phyloP scores from a whole-genome alignment of 2,329 filamentous ascomycete genomes.

The Aureobasidium namibiae region DNA sequence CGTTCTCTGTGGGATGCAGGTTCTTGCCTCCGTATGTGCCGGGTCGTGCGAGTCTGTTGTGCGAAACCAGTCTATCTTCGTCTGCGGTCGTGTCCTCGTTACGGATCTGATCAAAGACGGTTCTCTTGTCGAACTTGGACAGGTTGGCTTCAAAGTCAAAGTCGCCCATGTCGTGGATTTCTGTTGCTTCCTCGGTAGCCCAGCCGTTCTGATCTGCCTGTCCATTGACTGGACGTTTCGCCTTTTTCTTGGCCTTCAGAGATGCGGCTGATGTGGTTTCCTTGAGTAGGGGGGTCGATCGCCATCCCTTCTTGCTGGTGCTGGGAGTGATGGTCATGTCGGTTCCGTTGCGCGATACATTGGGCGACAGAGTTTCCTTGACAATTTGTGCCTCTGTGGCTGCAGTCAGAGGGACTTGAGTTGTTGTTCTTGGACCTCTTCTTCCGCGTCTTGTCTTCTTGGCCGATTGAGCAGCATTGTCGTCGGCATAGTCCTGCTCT shows the following conservation, averaged over 20 bases:
- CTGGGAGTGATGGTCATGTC: constrained; percentile 27
- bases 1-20: constrained; percentile 83
- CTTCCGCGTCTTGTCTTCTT: constrained; percentile 40
- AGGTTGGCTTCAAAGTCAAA: constrained; percentile 89
- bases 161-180: constrained; percentile 85
- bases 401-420: constrained; percentile 15
- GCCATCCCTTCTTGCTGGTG: constrained; percentile 53
- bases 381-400: constrained; percentile 21
- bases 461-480: constrained; percentile 21
- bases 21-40: constrained; percentile 68
- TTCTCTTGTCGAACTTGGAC: constrained; percentile 89
- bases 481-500: not conserved
- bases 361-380: constrained; percentile 9
- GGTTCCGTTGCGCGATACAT: constrained; percentile 29
- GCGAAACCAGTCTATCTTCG: constrained; percentile 78
- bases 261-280: constrained; percentile 34
- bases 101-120: constrained; percentile 84
- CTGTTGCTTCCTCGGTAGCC: constrained; percentile 93
- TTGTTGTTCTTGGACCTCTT: constrained; percentile 3
- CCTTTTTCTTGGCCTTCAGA: constrained; percentile 31
- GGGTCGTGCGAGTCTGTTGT: constrained; percentile 58
- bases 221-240: constrained; percentile 39
- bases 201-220: constrained; percentile 65
- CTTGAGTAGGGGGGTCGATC: constrained; percentile 60
- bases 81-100: constrained; percentile 86